Evolutionary conservation across 176 grass and related monocot genomes (phyloP).

Genomic region (Microstegium vimineum): DNA sequence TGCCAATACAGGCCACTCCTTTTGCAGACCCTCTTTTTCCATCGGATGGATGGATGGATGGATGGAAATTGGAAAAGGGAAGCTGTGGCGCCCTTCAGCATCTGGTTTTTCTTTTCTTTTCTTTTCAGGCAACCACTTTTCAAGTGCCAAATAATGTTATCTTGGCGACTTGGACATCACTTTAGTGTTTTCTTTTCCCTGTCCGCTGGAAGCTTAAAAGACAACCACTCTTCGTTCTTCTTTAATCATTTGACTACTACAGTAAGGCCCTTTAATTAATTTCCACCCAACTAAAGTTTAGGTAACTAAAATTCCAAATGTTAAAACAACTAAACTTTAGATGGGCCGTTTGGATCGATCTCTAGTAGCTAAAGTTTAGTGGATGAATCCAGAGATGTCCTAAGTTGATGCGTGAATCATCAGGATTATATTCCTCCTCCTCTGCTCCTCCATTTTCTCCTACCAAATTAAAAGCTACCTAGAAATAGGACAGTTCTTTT

Average conservation of each 20-base stretch:
- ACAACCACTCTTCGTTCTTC: not conserved
- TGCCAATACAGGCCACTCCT: slow-evolving; percentile 30
- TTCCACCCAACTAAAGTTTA: too few relatives aligned
- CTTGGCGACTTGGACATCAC: not conserved
- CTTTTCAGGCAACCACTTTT: not conserved
- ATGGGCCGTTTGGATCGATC: too few relatives aligned
- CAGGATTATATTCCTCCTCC: too few relatives aligned
- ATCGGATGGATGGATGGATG: not conserved
- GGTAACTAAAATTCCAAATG: too few relatives aligned
- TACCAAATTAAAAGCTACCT: too few relatives aligned
- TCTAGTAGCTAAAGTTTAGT: too few relatives aligned
- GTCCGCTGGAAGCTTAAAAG: slow-evolving; percentile 1
- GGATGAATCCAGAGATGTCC: too few relatives aligned
- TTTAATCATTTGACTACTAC: not conserved
- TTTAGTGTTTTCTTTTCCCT: not conserved
- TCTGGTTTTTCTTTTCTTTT: not conserved
- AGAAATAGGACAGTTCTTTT: too few relatives aligned
- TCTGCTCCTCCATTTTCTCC: too few relatives aligned
- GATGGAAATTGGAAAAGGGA: not conserved
- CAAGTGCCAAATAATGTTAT: slow-evolving; percentile 13
- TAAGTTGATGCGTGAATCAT: too few relatives aligned
- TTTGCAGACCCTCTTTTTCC: slow-evolving; percentile 3
- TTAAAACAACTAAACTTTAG: too few relatives aligned
- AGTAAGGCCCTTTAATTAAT: too few relatives aligned
- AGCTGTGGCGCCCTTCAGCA: not conserved